Conservation (phyloP, 1,284 basidiomycete genomes). For the Meripilus lineatus region DNA sequence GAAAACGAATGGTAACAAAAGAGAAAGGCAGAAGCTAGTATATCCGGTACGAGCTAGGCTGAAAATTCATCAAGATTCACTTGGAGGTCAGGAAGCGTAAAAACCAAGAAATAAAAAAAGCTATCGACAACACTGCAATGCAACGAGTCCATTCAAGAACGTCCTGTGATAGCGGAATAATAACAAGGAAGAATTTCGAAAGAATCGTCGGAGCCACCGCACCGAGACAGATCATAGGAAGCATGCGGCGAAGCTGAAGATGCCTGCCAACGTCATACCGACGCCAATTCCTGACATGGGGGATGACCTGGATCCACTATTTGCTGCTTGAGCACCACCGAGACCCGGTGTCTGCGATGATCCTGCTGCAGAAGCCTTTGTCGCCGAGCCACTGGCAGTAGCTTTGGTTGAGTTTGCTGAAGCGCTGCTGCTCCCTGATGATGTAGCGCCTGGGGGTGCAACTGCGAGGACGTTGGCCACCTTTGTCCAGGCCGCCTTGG, state of each 20-base stretch:
- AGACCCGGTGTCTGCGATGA: too few relatives aligned
- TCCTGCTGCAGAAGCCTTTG: constrained; percentile 1
- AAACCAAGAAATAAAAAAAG: too few relatives aligned
- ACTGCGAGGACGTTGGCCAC: constrained; percentile 28
- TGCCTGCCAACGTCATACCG: constrained; percentile 1
- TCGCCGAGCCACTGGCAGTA: constrained; percentile 1
- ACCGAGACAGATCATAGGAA: constrained; percentile 1
- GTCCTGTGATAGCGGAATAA: background rate
- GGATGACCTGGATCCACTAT: background rate
- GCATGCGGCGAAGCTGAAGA: constrained; percentile 5
- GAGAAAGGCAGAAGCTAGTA: too few relatives aligned
- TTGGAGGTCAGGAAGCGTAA: too few relatives aligned
- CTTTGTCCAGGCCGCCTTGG: constrained; percentile 44
- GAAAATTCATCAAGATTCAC: too few relatives aligned
- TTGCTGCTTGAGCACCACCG: background rate
- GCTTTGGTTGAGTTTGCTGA: constrained; percentile 7
- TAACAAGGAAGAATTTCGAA: too few relatives aligned
- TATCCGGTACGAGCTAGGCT: too few relatives aligned
- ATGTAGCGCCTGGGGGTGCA: constrained; percentile 22
- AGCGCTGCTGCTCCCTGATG: constrained; percentile 5
- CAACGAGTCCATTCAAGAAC: background rate
- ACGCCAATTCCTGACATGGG: background rate
- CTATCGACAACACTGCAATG: too few relatives aligned
- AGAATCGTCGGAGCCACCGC: background rate
- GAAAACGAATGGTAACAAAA: too few relatives aligned